Conservation (phyloP, 1,139 yeast genomes). For the Magnusiomyces fungicola region DNA sequence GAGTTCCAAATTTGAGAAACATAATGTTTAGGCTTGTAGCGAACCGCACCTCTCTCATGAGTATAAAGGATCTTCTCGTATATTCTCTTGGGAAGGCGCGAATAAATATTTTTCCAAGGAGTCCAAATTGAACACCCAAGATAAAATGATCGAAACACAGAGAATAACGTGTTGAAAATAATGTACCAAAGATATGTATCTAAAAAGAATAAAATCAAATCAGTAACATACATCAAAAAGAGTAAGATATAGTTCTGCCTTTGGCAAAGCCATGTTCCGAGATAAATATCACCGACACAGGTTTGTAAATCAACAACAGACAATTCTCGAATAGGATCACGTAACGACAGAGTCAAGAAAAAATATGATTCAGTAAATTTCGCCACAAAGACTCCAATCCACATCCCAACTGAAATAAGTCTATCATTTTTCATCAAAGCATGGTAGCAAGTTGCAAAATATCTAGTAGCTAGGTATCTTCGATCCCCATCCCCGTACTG, state of each 20-base stretch:
- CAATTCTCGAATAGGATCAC: slow-evolving; percentile 71
- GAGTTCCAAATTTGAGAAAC: slow-evolving; percentile 80
- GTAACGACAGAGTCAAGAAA: slow-evolving; percentile 65
- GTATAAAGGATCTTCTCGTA: slow-evolving; percentile 55
- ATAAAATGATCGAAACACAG: slow-evolving; percentile 60
- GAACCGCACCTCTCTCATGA: slow-evolving; percentile 34
- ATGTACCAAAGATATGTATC: slow-evolving; percentile 90
- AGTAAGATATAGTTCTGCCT: slow-evolving; percentile 55
- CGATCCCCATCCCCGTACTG: slow-evolving; percentile 28
- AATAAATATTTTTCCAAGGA: slow-evolving; percentile 79
- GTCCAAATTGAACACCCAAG: slow-evolving; percentile 75
- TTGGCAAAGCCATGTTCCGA: slow-evolving; percentile 49
- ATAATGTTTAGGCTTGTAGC: slow-evolving; percentile 42
- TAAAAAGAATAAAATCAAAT: slow-evolving; percentile 65
- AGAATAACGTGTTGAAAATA: slow-evolving; percentile 68
- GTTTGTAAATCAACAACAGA: slow-evolving; percentile 51
- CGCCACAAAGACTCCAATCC: slow-evolving; percentile 63
- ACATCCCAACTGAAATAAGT: slow-evolving; percentile 52
- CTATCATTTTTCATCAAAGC: slow-evolving; percentile 44
- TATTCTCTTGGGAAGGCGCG: slow-evolving; percentile 67
- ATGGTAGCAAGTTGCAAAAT: slow-evolving; percentile 51
- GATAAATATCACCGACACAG: slow-evolving; percentile 51
- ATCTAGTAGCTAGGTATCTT: slow-evolving; percentile 26
- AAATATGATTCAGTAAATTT: slow-evolving; percentile 77
- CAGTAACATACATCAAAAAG: slow-evolving; percentile 51